Conservation (phyloP, 139 green algal species). For the Tetraselmis chui region DNA sequence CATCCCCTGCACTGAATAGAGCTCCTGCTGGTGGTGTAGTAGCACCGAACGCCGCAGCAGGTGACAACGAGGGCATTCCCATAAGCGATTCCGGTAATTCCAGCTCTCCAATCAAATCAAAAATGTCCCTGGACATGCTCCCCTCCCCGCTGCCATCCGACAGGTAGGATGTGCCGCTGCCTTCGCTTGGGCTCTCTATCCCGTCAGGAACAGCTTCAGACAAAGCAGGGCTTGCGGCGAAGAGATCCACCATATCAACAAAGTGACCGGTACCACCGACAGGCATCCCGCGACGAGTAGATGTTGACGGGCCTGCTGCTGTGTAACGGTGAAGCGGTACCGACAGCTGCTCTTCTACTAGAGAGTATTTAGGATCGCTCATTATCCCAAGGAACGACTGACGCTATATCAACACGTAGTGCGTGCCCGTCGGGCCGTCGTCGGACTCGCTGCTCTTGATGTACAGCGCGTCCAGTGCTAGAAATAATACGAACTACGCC, state of each 20-base stretch:
- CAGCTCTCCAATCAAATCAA: background rate
- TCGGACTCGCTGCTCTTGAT: too few species aligned
- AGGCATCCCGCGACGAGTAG: background rate
- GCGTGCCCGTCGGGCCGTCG: too few species aligned
- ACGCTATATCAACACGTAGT: too few species aligned
- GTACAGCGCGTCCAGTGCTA: too few species aligned
- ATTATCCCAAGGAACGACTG: too few species aligned
- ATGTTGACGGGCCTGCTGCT: background rate
- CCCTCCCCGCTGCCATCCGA: background rate
- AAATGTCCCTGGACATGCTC: background rate
- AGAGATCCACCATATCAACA: background rate
- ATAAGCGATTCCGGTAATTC: background rate
- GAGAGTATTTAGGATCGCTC: too few species aligned
- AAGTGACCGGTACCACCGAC: too few species aligned
- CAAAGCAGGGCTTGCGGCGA: background rate
- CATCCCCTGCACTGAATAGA: background rate
- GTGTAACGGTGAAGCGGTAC: background rate
- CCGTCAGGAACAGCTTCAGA: too few species aligned
- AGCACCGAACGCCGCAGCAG: background rate
- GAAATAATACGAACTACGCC: too few species aligned
- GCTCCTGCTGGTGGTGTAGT: too few species aligned
- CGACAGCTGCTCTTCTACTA: background rate
- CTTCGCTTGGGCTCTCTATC: too few species aligned
- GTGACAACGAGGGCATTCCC: background rate
- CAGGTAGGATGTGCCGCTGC: background rate